Conservation (phyloP, 305 asterid genomes). For the Solanum hybrid region DNA sequence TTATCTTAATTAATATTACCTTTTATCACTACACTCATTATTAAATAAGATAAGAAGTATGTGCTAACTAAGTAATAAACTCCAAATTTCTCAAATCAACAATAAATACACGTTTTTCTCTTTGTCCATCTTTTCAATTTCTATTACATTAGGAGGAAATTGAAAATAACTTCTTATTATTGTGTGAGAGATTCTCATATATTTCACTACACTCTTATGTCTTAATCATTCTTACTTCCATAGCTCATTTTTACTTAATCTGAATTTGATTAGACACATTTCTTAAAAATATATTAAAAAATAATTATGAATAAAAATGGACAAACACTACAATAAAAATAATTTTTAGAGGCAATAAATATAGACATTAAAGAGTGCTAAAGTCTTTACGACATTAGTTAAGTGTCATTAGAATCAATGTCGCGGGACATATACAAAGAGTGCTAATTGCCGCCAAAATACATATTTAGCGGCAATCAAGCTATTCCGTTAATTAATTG, state of each 20-base stretch:
- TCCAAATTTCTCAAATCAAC: neutral
- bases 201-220: neutral
- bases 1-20: neutral
- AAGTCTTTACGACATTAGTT: too few relatives aligned
- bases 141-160: neutral
- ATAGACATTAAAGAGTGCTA: too few relatives aligned
- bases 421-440: too few relatives aligned
- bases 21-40: neutral
- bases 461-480: too few relatives aligned
- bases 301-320: too few relatives aligned
- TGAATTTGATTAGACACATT: neutral
- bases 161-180: neutral
- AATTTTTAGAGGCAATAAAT: too few relatives aligned
- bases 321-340: fast-evolving
- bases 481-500: too few relatives aligned
- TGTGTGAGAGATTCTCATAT: neutral
- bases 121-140: neutral
- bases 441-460: too few relatives aligned
- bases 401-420: too few relatives aligned
- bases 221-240: neutral
- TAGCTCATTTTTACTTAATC: neutral
- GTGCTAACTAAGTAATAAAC: neutral
- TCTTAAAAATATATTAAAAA: neutral
- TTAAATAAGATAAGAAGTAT: neutral
- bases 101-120: neutral